Percentiles rank a stretch among this genome's conserved stretches.
Conservation (phyloP, 2,329 filamentous ascomycete species). For the Rutstroemia sp. region DNA sequence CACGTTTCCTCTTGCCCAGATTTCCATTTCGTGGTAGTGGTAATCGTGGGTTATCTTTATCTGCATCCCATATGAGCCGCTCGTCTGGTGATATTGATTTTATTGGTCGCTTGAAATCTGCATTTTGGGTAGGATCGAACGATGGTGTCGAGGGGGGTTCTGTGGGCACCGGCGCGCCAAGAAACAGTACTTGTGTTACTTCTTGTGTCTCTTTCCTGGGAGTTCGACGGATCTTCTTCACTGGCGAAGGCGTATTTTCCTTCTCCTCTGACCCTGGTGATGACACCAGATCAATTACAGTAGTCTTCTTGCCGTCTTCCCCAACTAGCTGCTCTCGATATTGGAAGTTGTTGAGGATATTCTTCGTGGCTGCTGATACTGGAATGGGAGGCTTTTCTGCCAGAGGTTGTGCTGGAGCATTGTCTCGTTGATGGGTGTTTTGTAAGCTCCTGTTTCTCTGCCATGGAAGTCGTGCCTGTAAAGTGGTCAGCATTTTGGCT, state of each 20-base stretch:
- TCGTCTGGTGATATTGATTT: conserved; percentile 52
- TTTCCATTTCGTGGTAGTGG: conserved; percentile 40
- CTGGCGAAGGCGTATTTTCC: conserved; percentile 17
- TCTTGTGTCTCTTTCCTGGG: background rate
- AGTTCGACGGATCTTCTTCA: background rate
- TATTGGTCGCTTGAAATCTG: conserved; percentile 29
- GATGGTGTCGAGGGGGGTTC: conserved; percentile 39
- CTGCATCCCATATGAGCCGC: conserved; percentile 51
- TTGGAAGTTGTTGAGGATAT: conserved; percentile 51
- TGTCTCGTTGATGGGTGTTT: conserved; percentile 12
- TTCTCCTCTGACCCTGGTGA: conserved; percentile 18
- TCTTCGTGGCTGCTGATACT: conserved; percentile 49
- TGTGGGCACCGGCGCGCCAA: background rate
- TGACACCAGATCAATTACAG: conserved; percentile 16
- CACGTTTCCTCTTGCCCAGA: conserved; percentile 8
- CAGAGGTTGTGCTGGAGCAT: conserved; percentile 18
- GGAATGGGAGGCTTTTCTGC: conserved; percentile 25
- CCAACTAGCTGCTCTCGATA: conserved; percentile 34
- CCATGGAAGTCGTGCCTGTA: conserved; percentile 23
- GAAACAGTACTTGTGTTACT: background rate
- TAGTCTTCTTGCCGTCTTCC: conserved; percentile 20
- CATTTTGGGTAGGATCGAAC: conserved; percentile 29
- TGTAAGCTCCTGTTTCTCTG: conserved; percentile 27
- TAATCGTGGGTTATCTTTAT: conserved; percentile 35
- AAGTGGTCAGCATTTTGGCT: background rate